A percentile compares a stretch with the other conserved stretches of the same genome.
phyloP scores from a whole-genome alignment of 2,329 filamentous ascomycete genomes.

The Parastagonospora nodorum region DNA sequence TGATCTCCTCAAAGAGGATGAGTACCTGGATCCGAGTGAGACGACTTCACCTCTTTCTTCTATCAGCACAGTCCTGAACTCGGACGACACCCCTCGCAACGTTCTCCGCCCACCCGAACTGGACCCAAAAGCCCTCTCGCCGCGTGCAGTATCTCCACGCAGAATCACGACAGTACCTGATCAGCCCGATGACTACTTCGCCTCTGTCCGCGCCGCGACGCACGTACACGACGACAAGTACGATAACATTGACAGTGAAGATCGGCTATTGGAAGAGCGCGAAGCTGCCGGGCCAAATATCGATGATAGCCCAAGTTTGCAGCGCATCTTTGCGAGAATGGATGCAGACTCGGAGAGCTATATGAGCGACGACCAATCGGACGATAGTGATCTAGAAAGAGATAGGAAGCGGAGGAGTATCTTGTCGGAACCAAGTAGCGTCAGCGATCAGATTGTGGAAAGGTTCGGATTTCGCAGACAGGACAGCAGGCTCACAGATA shows the following conservation, averaged over 20 bases:
- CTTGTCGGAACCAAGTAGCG: neutral
- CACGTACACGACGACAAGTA: constrained; percentile 1
- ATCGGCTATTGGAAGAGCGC: neutral
- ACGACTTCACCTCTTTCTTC: neutral
- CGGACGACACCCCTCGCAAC: neutral
- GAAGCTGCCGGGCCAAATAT: constrained; percentile 4
- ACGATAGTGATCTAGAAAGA: constrained; percentile 9
- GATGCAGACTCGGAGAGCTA: neutral
- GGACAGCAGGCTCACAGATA: too few relatives aligned
- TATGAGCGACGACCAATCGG: constrained; percentile 1
- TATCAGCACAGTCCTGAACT: neutral
- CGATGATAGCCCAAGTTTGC: constrained; percentile 4
- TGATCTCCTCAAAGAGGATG: constrained; percentile 1
- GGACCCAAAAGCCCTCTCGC: neutral
- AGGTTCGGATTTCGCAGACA: neutral
- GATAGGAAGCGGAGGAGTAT: constrained; percentile 12
- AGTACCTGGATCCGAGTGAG: neutral
- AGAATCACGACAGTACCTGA: neutral
- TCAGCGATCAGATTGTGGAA: constrained; percentile 1
- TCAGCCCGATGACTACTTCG: neutral
- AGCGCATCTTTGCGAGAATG: constrained; percentile 4
- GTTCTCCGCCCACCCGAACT: neutral
- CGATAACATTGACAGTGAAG: neutral
- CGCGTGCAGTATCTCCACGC: neutral
- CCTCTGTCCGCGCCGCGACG: neutral